These are phyloP conservation scores for Acanthamoeba healyi DNA, from an alignment of 208 protist species.

Conservation along the genomic window DNA sequence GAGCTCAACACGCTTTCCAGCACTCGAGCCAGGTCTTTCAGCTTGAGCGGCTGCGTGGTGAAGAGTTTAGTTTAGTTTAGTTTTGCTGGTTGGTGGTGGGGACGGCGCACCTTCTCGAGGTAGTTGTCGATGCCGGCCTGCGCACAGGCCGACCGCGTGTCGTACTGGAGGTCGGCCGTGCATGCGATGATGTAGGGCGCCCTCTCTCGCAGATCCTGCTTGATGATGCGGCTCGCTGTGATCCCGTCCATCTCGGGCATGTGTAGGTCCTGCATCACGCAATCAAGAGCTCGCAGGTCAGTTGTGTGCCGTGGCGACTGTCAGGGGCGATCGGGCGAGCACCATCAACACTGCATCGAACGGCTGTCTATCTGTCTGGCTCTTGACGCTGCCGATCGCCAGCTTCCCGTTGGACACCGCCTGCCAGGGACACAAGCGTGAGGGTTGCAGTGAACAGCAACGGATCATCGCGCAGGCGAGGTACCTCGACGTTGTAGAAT, in stretches of 20 bases:
- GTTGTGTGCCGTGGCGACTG: background rate
- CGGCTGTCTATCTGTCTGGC: background rate
- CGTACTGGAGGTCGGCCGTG: constrained; percentile 71
- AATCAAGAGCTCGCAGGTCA: background rate
- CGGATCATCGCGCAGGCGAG: background rate
- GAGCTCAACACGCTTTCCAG: background rate
- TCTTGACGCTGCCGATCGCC: background rate
- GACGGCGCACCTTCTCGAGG: background rate
- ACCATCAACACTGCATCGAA: constrained; percentile 41
- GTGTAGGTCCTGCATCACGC: constrained; percentile 43
- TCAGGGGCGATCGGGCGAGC: background rate
- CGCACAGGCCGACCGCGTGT: background rate
- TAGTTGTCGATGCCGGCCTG: constrained; percentile 72
- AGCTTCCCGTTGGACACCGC: background rate
- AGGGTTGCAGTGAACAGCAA: background rate
- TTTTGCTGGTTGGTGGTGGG: too few relatives aligned
- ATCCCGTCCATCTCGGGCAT: constrained; percentile 74
- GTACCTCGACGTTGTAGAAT: background rate
- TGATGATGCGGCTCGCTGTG: background rate
- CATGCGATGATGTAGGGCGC: constrained; percentile 71
- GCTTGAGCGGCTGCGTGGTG: background rate
- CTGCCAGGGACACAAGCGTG: background rate
- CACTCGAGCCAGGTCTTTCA: background rate
- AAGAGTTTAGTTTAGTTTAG: too few relatives aligned
- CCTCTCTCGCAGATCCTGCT: background rate